Evolutionary conservation across 345 rosid species (phyloP).

Genomic region (Cardamine occulta): DNA sequence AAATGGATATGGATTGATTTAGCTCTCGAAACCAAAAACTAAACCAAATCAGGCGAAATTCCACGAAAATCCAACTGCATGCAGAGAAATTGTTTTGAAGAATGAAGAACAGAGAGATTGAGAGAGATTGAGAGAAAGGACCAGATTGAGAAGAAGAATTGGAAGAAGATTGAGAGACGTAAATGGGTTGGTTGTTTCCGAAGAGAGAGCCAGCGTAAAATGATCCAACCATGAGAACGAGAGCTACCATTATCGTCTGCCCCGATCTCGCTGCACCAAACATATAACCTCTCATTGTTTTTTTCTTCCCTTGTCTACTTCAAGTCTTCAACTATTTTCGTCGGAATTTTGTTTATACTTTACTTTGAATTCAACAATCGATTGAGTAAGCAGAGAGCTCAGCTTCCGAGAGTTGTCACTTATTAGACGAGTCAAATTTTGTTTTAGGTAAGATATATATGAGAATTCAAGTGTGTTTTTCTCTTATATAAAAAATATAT

Average conservation of each 20-base stretch:
- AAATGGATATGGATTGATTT: neutral
- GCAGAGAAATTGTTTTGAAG: neutral
- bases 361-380: slow-evolving; percentile 20
- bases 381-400: slow-evolving; percentile 17
- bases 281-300: slow-evolving; percentile 57
- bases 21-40: neutral
- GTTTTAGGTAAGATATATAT: neutral
- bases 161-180: slow-evolving; percentile 46
- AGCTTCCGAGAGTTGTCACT: slow-evolving; percentile 4
- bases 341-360: slow-evolving; percentile 20
- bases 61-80: slow-evolving; percentile 24
- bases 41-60: neutral
- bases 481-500: neutral
- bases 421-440: slow-evolving; percentile 15
- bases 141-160: slow-evolving; percentile 37
- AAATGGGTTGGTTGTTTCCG: slow-evolving; percentile 62
- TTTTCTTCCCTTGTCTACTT: slow-evolving; percentile 6
- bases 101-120: slow-evolving; percentile 6
- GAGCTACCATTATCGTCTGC: slow-evolving; percentile 69
- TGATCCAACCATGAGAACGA: slow-evolving; percentile 72
- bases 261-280: slow-evolving; percentile 69
- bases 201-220: slow-evolving; percentile 83
- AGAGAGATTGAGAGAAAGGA: slow-evolving; percentile 6
- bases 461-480: neutral
- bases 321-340: slow-evolving; percentile 19